Evolutionary conservation across 805 yeast species (phyloP).

Genomic region (Yarrowia hollandica): DNA sequence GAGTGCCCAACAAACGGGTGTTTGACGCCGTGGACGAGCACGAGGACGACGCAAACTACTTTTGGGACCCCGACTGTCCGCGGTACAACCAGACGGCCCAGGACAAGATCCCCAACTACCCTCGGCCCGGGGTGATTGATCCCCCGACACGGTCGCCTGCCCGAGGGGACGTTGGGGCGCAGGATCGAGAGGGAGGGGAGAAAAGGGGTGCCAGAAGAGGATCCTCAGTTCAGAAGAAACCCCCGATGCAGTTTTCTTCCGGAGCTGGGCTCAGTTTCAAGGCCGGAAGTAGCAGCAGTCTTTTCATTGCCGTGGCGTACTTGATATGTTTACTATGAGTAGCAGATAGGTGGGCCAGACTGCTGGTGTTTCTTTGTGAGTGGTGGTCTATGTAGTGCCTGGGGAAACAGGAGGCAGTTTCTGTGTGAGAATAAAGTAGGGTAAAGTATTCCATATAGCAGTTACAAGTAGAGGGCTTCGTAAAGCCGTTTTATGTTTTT

Average conservation of each 20-base stretch:
- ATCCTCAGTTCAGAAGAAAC: neutral
- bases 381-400: too few relatives aligned
- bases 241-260: neutral
- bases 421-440: too few relatives aligned
- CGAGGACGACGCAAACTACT: conserved; percentile 12
- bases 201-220: neutral
- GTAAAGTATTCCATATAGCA: too few relatives aligned
- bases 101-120: conserved; percentile 14
- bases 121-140: conserved; percentile 7
- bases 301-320: conserved; percentile 18
- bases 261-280: neutral
- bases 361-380: neutral
- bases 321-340: conserved; percentile 10
- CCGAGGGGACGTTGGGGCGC: conserved; percentile 9
- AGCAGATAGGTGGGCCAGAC: neutral
- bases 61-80: conserved; percentile 20
- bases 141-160: conserved; percentile 22
- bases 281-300: conserved; percentile 23
- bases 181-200: neutral
- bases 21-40: neutral
- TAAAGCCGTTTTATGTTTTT: too few relatives aligned
- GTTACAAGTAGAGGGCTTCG: too few relatives aligned
- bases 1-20: neutral
- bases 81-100: conserved; percentile 22
- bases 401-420: too few relatives aligned